Percentiles rank a stretch among this genome's conserved stretches.
Evolutionary conservation across 306 rosid species (phyloP).

Genomic region (Mimosa bimucronata): DNA sequence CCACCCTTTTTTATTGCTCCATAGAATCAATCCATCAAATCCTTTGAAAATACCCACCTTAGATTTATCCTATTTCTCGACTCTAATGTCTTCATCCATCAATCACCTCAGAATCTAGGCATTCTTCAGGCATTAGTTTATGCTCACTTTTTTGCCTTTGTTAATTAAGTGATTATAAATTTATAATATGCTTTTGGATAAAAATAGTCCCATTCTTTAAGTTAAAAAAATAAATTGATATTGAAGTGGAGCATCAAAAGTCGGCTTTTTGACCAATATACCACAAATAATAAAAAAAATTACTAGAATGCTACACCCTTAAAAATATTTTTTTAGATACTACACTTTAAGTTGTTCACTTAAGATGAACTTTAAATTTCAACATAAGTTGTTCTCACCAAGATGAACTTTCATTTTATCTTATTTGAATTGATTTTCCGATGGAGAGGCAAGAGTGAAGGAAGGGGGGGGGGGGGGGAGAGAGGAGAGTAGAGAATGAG

Average conservation of each 20-base stretch:
- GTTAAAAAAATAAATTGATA: neutral
- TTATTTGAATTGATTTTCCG: too few species aligned
- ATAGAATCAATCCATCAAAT: neutral
- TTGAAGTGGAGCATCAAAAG: neutral
- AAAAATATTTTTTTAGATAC: too few species aligned
- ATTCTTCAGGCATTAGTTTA: neutral
- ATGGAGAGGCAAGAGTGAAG: too few species aligned
- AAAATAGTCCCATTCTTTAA: neutral
- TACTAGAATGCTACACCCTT: too few species aligned
- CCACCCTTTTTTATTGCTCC: neutral
- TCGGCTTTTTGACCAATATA: too few species aligned
- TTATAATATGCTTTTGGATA: neutral
- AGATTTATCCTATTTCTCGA: neutral
- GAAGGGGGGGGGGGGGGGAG: too few species aligned
- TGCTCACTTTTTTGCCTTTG: neutral
- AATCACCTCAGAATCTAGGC: neutral
- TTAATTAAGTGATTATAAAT: neutral
- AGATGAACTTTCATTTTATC: too few species aligned
- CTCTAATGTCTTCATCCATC: neutral
- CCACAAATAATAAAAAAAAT: too few species aligned
- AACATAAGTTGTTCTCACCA: too few species aligned
- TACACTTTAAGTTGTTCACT: too few species aligned
- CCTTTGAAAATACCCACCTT: neutral
- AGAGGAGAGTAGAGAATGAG: too few species aligned
- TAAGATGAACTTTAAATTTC: too few species aligned